Base-by-base conservation (phyloP, 1,284 basidiomycete species). In the Sporisorium reilianum region DNA sequence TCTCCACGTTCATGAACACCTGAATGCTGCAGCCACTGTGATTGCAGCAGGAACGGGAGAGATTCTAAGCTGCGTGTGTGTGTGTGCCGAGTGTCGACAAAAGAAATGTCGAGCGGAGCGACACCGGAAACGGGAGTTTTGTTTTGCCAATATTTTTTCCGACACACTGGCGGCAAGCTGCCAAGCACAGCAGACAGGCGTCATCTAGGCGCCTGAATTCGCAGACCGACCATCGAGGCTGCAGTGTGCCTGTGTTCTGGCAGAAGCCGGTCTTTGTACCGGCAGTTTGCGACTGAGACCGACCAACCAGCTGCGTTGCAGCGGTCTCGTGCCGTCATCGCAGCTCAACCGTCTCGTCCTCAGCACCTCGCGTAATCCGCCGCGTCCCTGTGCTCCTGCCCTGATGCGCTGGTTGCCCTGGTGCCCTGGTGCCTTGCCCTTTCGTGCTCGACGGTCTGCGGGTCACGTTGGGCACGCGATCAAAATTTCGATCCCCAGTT, bases 241-340 rank as follows among this genome's bases (percentile, higher is more conserved):
- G 42, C 23, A 45, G 5, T 11, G n/a, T 8, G 30, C 30, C 18
- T 32, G 28, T 30, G 2, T 20, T n/a, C n/a, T n/a, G n/a, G n/a
- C n/a, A n/a, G n/a, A n/a, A n/a, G n/a, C n/a, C 34, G 25, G 38
- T 3, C 38, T 16, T 30, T 55, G 53, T 63, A 63, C 60, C 48
- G 60, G 53, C 40, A 28, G 25, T 45, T 46, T 28, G 26, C 16
- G 44, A 25, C 50, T 38, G 48, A 49, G 42, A 46, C 32, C 8
- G n/a, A 14, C 11, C 12, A 16, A n/a, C 45, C 11, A 12, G 1
- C 40, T 58, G 56, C 52, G 32, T 9, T 55, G 5, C 11, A 44
- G 28, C 55, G 40, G 56, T 65, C 18, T 18, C 36, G 38, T 34
- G 48, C 38, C 56, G 56, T 65, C 63, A 65, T 65, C 56, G 44